Base-by-base conservation (phyloP, 2,329 filamentous ascomycete species). In the Hypoxylon sp. region DNA sequence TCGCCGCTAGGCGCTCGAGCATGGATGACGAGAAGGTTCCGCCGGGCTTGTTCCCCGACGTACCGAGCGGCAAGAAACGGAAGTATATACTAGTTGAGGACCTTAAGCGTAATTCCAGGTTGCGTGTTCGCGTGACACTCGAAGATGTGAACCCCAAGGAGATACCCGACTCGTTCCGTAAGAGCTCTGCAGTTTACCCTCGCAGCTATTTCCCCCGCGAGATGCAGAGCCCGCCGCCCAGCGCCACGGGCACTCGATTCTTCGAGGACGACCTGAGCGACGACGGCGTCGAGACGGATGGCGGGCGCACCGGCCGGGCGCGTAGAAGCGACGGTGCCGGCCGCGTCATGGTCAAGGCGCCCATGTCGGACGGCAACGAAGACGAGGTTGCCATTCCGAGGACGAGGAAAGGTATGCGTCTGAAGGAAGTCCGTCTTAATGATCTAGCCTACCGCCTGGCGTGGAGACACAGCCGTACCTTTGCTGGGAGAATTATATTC, bases 31-130 rank as follows among this genome's bases (percentile, higher is more conserved):
- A 83, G 57, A 79, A 88, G 68, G 83, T 85, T 60, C 78, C 88
- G 48, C 83, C 87, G 13, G 86, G 87, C 45, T 84, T 97, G 40
- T 97, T 97, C 74, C 91, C 92, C 45, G 89, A 95, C 65, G 84
- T 97, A 48, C 92, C 93, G 1, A 92, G 95, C 69, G 88, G 89
- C 48, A 97, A 96, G 78, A 91, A 92, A 70, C 89, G 94, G 72
- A 98, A 97, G 76, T 98, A 98, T 75, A 97, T 98, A 67, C 85
- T 98, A 8, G 92, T 98, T 23, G 93, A 97, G 65, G 94, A 98
- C 73, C 88, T 86, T 48, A 89, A 92, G 61, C 88, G 91, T 29
- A 89, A 89, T 48, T 88, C 86, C 47, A 86, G 92, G 37, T 88
- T 97, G 1, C 88, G 94, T 13, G 93, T 98, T 41, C 89, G 93